phyloP scores from a whole-genome alignment of 805 yeast species.

The Saturnispora hagleri region DNA sequence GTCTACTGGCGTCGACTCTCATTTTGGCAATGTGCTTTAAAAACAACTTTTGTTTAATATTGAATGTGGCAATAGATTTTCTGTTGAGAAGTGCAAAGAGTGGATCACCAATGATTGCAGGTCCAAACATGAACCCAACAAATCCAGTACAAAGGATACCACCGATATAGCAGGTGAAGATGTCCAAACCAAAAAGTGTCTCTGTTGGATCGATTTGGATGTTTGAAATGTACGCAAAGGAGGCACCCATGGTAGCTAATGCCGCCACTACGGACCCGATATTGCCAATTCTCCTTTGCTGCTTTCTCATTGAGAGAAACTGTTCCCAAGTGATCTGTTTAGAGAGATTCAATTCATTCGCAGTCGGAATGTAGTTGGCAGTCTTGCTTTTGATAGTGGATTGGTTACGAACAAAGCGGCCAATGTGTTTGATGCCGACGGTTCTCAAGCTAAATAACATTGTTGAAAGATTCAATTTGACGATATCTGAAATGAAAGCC shows the following conservation, averaged over 20 bases:
- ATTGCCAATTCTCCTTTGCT: slow-evolving; percentile 61
- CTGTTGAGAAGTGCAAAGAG: slow-evolving; percentile 52
- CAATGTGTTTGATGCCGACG: slow-evolving; percentile 2
- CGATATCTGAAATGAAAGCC: not conserved
- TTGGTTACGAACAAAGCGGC: not conserved
- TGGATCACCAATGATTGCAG: slow-evolving; percentile 59
- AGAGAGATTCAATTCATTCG: slow-evolving; percentile 19
- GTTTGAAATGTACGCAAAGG: slow-evolving; percentile 73
- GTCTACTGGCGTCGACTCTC: slow-evolving; percentile 88
- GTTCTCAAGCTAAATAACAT: not conserved
- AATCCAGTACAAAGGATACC: slow-evolving; percentile 66
- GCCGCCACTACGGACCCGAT: slow-evolving; percentile 64
- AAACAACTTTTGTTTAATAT: slow-evolving; percentile 61
- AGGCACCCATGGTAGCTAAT: slow-evolving; percentile 48
- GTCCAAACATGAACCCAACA: slow-evolving; percentile 77
- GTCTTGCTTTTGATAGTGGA: not conserved
- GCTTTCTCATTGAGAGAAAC: slow-evolving; percentile 66
- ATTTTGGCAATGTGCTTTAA: slow-evolving; percentile 63
- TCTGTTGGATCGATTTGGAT: slow-evolving; percentile 84
- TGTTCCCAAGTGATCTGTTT: slow-evolving; percentile 60
- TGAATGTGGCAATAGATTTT: slow-evolving; percentile 37
- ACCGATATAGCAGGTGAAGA: slow-evolving; percentile 71
- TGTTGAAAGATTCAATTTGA: not conserved
- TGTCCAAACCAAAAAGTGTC: slow-evolving; percentile 83
- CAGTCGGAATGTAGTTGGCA: slow-evolving; percentile 13